A percentile compares a stretch with the other conserved stretches of the same genome.
These are phyloP conservation scores for Pythium scleroteichum DNA, from an alignment of 352 stramenopile genomes.

Conservation along the genomic window DNA sequence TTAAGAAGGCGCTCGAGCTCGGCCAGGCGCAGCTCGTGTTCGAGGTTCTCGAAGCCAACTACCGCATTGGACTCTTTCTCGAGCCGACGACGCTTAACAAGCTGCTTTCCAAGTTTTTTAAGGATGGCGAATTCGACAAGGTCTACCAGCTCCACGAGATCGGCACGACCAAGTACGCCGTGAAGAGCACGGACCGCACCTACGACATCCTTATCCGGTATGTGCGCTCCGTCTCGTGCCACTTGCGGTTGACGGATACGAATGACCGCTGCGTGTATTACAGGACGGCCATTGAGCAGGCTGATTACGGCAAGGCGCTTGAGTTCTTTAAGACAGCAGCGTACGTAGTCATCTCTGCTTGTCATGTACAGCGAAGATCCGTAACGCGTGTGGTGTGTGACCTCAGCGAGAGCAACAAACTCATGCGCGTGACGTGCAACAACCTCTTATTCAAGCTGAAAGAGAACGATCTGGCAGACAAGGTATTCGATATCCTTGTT, in stretches of 20 bases:
- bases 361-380: no score
- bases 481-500: constrained; percentile 22
- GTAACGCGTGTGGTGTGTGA: background rate
- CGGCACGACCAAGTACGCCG: constrained; percentile 73
- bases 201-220: constrained; percentile 85
- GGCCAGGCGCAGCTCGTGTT: constrained; percentile 70
- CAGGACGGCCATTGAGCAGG: constrained; percentile 71
- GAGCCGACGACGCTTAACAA: constrained; percentile 84
- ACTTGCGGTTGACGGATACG: no score
- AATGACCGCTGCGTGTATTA: background rate
- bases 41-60: constrained; percentile 79
- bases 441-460: constrained; percentile 88
- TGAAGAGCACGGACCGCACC: constrained; percentile 83
- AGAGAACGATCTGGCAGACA: constrained; percentile 70
- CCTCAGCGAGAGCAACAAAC: constrained; percentile 60
- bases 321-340: constrained; percentile 71
- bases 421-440: constrained; percentile 87
- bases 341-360: constrained; percentile 27
- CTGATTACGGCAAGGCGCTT: constrained; percentile 71
- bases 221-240: no score
- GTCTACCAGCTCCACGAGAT: constrained; percentile 80
- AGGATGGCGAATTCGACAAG: constrained; percentile 76
- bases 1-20: constrained; percentile 85
- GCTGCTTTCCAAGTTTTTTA: constrained; percentile 80
- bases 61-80: constrained; percentile 82